phyloP scores from a whole-genome alignment of 2,329 filamentous ascomycete species.

The Dendrostoma leiphaemia region DNA sequence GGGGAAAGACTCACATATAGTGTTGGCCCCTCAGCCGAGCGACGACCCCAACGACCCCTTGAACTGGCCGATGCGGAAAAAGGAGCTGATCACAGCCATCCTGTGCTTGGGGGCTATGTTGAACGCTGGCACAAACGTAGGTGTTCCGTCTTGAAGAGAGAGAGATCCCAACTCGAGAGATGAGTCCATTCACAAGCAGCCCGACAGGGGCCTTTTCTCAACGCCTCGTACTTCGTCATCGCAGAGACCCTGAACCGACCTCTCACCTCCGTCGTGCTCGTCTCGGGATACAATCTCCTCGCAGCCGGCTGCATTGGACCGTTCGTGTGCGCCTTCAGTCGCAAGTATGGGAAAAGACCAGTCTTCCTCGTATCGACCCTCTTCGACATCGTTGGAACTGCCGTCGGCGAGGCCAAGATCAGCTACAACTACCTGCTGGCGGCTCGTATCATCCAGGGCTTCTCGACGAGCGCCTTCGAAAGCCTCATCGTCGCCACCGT shows the following conservation, averaged over 20 bases:
- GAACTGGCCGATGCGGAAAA: conserved; percentile 39
- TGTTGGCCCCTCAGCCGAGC: conserved; percentile 45
- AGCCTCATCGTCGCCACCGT: conserved; percentile 26
- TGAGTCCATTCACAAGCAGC: not conserved
- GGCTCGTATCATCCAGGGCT: conserved; percentile 27
- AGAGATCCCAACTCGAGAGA: not conserved
- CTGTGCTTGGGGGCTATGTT: not conserved
- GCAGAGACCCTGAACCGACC: not conserved
- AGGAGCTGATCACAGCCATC: not conserved
- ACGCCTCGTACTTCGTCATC: not conserved
- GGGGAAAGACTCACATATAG: conserved; percentile 34
- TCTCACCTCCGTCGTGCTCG: conserved; percentile 7
- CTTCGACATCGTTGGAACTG: conserved; percentile 22
- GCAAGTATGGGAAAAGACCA: conserved; percentile 27
- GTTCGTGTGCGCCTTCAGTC: conserved; percentile 21
- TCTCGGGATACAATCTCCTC: conserved; percentile 23
- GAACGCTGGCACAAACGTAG: not conserved
- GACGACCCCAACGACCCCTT: conserved; percentile 41
- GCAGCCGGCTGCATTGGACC: conserved; percentile 21
- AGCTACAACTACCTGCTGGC: conserved; percentile 23
- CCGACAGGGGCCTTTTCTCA: not conserved
- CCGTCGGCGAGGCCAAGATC: conserved; percentile 19
- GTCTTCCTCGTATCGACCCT: conserved; percentile 24
- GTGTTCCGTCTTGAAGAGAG: not conserved
- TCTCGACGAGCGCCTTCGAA: conserved; percentile 26